Evolutionary conservation across 176 grass and related monocot species (phyloP).

Genomic region (Musa schizocarpa): DNA sequence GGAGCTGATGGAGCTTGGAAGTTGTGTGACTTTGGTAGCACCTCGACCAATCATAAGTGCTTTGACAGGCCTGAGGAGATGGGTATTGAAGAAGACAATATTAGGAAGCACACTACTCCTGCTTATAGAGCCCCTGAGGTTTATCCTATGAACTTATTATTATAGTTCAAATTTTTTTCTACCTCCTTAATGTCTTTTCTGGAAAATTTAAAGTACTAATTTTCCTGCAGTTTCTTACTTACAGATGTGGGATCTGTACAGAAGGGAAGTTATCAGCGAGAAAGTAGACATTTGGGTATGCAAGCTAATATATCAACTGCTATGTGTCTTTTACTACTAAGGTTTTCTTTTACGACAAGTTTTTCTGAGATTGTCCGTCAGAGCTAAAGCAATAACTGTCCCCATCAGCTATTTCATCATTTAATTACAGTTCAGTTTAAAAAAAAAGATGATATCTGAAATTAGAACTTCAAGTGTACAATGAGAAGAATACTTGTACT

Average conservation of each 20-base stretch:
- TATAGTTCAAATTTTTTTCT: background rate
- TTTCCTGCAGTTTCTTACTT: conserved; percentile 15
- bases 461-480: too few relatives aligned
- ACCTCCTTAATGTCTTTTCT: background rate
- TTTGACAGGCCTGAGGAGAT: conserved; percentile 74
- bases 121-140: conserved; percentile 89
- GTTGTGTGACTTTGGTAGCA: conserved; percentile 84
- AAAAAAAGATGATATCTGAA: too few relatives aligned
- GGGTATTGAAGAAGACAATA: conserved; percentile 85
- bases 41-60: conserved; percentile 78
- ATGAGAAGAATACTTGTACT: background rate
- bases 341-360: background rate
- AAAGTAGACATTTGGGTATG: conserved; percentile 85
- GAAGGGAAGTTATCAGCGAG: conserved; percentile 78
- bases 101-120: conserved; percentile 80
- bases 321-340: background rate
- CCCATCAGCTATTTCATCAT: background rate
- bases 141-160: conserved; percentile 14
- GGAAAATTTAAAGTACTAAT: conserved; percentile 1
- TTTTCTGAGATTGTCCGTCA: background rate
- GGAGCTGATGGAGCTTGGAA: conserved; percentile 83
- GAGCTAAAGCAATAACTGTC: background rate
- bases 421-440: background rate
- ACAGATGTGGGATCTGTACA: conserved; percentile 95
- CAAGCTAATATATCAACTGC: background rate